Evolutionary conservation across 2,329 filamentous ascomycete species (phyloP), one percentile per base, ranked within the genome.

Genomic region (Fusarium verticillioides): DNA sequence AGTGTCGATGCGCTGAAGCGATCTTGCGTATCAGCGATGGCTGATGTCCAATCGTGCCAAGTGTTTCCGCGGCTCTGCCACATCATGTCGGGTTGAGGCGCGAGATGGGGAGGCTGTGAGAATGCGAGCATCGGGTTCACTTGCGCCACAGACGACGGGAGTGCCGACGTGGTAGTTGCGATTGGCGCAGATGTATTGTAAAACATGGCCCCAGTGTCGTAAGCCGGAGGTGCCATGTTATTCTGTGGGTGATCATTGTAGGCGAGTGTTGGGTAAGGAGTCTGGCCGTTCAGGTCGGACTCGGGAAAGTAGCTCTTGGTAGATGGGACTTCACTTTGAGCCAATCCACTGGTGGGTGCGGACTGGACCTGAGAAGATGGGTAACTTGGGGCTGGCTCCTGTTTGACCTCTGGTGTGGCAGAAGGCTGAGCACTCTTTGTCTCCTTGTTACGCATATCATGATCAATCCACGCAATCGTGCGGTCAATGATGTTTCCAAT

Each of bases 31-130:
- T 87, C 84, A 39, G 84, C 83, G 34, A 89, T 85, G 60, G 86
- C 85, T 1, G 84, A 82, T 13, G 86, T 85, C 87, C 87, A 89
- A 78, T 88, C 85, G 21, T 87, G 83, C 87, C 87, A 89, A 1
- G 85, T 82, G 67, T 85, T 88, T 12, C 81, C 82, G 7, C 80
- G 77, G 16, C 70, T 69, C 40, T 79, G 79, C 81, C 79, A 83
- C 70, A 82, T 78, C 66, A 78, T 77, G n/a, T 81, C 79, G 9
- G 78, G 67, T 36, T 79, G 75, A 11, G 73, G 73, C 15, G 72
- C 70, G 23, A 80, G 75, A n/a, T 79, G 84, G 9, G 81, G 76
- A 7, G 83, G 76, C 62, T 84, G 82, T 4, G 83, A 81, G 5
- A 85, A 86, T 4, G 81, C 77, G 8, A 84, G 78, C 56, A 86